Evolutionary conservation across 305 asterid genomes (phyloP).

Genomic region (Solanum hybrid): DNA sequence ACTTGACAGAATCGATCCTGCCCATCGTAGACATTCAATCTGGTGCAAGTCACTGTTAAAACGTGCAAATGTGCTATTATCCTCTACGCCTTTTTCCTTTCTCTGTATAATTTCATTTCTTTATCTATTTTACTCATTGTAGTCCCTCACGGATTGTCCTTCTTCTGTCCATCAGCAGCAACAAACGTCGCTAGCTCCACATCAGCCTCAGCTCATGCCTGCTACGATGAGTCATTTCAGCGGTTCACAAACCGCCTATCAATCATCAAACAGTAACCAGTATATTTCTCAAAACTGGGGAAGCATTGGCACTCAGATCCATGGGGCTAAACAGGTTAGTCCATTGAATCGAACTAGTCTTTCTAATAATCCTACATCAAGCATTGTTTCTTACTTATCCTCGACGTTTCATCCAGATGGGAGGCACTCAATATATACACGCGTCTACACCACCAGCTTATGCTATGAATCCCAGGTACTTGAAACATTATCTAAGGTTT

Average conservation of each 20-base stretch:
- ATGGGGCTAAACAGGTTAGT: background rate
- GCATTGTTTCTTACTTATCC: background rate
- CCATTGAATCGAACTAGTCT: background rate
- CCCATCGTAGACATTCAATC: background rate
- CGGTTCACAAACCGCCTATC: background rate
- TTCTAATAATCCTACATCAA: background rate
- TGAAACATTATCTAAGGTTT: background rate
- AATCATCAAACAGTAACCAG: background rate
- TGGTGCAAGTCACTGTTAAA: background rate
- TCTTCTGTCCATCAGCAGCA: background rate
- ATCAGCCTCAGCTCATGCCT: background rate
- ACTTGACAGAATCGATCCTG: background rate
- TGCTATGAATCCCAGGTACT: background rate
- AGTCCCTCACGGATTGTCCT: background rate
- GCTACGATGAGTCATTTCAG: background rate
- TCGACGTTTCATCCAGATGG: background rate
- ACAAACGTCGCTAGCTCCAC: background rate
- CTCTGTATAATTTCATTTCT: background rate
- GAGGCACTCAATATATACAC: background rate
- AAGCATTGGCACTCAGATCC: background rate
- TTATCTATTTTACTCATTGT: background rate
- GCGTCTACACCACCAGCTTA: background rate
- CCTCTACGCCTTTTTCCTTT: background rate
- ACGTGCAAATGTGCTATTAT: background rate
- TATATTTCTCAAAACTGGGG: background rate